Conservation (phyloP, 2,329 filamentous ascomycete genomes). For the Pyrenochaeta sp. region DNA sequence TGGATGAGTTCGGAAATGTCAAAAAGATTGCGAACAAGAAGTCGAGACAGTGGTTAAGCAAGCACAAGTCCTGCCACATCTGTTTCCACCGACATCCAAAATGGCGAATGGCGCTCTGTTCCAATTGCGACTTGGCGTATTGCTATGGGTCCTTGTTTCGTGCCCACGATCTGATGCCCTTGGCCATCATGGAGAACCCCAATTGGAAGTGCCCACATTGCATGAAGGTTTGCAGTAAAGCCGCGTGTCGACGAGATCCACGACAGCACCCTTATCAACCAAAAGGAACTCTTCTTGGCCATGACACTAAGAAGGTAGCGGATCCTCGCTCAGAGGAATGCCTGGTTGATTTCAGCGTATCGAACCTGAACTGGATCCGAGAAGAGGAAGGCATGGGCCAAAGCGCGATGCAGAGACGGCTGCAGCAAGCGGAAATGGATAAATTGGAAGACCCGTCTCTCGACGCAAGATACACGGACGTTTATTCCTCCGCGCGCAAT, state of each 20-base stretch:
- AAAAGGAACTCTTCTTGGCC: conserved; percentile 84
- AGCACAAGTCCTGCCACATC: conserved; percentile 74
- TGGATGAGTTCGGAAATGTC: conserved; percentile 69
- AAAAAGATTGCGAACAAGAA: conserved; percentile 71
- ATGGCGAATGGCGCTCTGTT: conserved; percentile 86
- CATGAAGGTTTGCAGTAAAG: conserved; percentile 85
- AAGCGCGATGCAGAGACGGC: conserved; percentile 57
- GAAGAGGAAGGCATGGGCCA: conserved; percentile 56
- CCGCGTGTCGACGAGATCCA: conserved; percentile 72
- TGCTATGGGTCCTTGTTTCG: conserved; percentile 94
- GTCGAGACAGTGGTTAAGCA: conserved; percentile 58
- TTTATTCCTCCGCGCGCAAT: conserved; percentile 43
- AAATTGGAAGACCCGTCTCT: conserved; percentile 57
- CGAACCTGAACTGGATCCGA: conserved; percentile 84
- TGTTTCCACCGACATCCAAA: conserved; percentile 80
- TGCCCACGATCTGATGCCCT: conserved; percentile 88
- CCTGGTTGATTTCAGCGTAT: conserved; percentile 87
- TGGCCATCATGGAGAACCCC: conserved; percentile 78
- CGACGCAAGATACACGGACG: conserved; percentile 55
- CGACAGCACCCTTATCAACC: conserved; percentile 83
- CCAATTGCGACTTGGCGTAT: conserved; percentile 76
- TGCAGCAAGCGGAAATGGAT: conserved; percentile 61
- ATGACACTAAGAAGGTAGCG: conserved; percentile 88
- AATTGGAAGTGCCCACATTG: conserved; percentile 92
- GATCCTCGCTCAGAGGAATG: conserved; percentile 90